A percentile compares a stretch with the other conserved stretches of the same genome.
phyloP scores from a whole-genome alignment of 2,329 filamentous ascomycete species.

The Microcyclosporella mali region DNA sequence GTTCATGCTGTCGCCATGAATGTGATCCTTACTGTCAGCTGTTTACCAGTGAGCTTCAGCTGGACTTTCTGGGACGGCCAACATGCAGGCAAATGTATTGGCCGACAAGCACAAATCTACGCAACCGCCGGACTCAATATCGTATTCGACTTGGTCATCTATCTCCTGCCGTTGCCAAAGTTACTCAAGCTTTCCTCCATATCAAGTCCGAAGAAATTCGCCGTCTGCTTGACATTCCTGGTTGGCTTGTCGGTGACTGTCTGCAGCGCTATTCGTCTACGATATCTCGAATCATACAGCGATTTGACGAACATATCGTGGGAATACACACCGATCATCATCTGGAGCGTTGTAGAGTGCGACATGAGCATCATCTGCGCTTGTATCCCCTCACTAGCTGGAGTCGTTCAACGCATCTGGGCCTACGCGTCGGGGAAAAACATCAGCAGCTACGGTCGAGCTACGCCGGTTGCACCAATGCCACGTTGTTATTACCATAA shows the following conservation, averaged over 20 bases:
- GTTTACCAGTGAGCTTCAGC: constrained; percentile 12
- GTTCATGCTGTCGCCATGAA: constrained; percentile 3
- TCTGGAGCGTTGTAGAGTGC: constrained; percentile 19
- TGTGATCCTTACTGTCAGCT: constrained; percentile 12
- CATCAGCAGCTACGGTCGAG: background rate
- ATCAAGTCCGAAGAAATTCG: constrained; percentile 5
- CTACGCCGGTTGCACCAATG: background rate
- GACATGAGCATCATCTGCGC: constrained; percentile 16
- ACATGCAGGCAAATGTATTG: constrained; percentile 5
- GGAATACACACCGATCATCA: constrained; percentile 11
- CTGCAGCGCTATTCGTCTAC: constrained; percentile 14
- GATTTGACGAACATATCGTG: constrained; percentile 9
- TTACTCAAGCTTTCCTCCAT: constrained; percentile 7
- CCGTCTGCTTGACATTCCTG: constrained; percentile 8
- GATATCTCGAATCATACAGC: constrained; percentile 8
- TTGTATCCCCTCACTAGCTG: constrained; percentile 16
- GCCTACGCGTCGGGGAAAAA: background rate
- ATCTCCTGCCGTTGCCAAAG: constrained; percentile 11
- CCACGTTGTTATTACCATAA: too few relatives aligned
- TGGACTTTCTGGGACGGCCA: constrained; percentile 16
- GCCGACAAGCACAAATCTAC: constrained; percentile 6
- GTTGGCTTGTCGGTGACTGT: constrained; percentile 17
- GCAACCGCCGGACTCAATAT: constrained; percentile 11
- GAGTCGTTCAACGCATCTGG: constrained; percentile 6
- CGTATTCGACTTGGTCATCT: constrained; percentile 7